Evolutionary conservation across 345 rosid species (phyloP).

Genomic region (Microthlaspi erraticum): DNA sequence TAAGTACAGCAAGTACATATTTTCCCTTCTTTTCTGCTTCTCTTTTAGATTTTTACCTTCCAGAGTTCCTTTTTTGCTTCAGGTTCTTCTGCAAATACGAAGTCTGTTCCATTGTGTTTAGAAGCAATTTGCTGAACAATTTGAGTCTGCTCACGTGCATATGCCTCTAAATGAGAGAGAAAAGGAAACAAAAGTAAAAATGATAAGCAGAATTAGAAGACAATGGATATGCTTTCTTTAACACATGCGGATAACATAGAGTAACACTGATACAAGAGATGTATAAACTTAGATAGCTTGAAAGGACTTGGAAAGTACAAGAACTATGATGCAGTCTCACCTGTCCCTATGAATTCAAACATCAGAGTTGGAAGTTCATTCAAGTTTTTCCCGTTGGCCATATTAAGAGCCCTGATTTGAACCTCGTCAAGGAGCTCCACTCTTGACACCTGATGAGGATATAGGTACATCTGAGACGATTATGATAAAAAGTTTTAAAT

Average conservation of each 20-base stretch:
- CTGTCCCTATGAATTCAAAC: conserved; percentile 94
- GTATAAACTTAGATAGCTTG: conserved; percentile 7
- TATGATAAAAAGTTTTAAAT: neutral
- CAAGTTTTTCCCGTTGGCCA: conserved; percentile 82
- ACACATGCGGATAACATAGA: neutral
- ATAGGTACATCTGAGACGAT: conserved; percentile 30
- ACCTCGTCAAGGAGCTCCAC: conserved; percentile 92
- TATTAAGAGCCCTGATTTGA: conserved; percentile 79
- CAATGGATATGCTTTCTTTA: too few species aligned
- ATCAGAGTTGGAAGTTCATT: conserved; percentile 86
- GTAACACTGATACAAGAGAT: conserved; percentile 1
- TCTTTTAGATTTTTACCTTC: conserved; percentile 57
- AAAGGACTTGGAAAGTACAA: conserved; percentile 14
- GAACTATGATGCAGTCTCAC: conserved; percentile 44
- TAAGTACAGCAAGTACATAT: conserved; percentile 2
- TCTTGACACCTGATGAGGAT: conserved; percentile 70
- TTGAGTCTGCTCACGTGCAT: conserved; percentile 77
- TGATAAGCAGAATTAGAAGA: conserved; percentile 15
- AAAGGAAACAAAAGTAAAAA: neutral
- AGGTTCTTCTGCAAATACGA: conserved; percentile 84
- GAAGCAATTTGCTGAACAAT: conserved; percentile 85
- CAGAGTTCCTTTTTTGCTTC: conserved; percentile 88
- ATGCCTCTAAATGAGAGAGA: conserved; percentile 61
- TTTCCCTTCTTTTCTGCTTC: conserved; percentile 15
- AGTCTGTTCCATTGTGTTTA: conserved; percentile 82